Percentiles rank a stretch among this genome's conserved stretches.
These are phyloP conservation scores for Cryptococcus sp. DNA, from an alignment of 1,284 basidiomycete genomes.

Conservation along the genomic window DNA sequence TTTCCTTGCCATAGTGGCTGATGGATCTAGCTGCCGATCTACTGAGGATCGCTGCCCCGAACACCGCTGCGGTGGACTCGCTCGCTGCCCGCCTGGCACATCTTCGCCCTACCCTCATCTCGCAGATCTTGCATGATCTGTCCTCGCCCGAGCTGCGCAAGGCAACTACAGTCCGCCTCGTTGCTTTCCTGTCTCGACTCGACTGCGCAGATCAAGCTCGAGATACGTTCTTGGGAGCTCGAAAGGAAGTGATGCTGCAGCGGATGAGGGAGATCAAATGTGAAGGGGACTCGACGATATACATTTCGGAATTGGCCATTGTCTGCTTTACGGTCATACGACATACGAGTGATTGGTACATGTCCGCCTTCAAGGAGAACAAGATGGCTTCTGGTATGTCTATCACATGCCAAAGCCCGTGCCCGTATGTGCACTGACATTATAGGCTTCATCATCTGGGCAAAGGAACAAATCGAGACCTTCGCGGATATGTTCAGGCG, in stretches of 20 bases:
- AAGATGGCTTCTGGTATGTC: slow-evolving; percentile 83
- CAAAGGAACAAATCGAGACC: slow-evolving; percentile 73
- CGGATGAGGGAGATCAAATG: slow-evolving; percentile 80
- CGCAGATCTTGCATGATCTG: slow-evolving; percentile 68
- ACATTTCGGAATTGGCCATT: slow-evolving; percentile 45
- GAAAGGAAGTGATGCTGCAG: slow-evolving; percentile 67
- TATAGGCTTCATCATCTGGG: slow-evolving; percentile 89
- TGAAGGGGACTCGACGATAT: slow-evolving; percentile 64
- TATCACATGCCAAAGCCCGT: too few species aligned
- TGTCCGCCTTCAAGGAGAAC: slow-evolving; percentile 91
- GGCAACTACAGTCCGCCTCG: slow-evolving; percentile 63
- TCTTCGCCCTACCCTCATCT: slow-evolving; percentile 64
- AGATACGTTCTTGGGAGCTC: slow-evolving; percentile 73
- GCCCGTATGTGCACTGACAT: slow-evolving; percentile 3
- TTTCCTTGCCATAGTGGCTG: not conserved
- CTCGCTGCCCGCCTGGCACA: slow-evolving; percentile 57
- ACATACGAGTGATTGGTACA: slow-evolving; percentile 94
- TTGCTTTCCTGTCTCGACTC: slow-evolving; percentile 66
- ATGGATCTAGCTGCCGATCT: slow-evolving; percentile 57
- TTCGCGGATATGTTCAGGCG: slow-evolving; percentile 82
- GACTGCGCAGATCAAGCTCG: slow-evolving; percentile 73
- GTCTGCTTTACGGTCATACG: slow-evolving; percentile 46
- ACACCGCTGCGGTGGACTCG: slow-evolving; percentile 26
- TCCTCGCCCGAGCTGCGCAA: slow-evolving; percentile 72
- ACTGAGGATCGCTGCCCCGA: slow-evolving; percentile 52